Base-by-base conservation (phyloP, 169 alveolate genomes). In the Eimeria maxima region DNA sequence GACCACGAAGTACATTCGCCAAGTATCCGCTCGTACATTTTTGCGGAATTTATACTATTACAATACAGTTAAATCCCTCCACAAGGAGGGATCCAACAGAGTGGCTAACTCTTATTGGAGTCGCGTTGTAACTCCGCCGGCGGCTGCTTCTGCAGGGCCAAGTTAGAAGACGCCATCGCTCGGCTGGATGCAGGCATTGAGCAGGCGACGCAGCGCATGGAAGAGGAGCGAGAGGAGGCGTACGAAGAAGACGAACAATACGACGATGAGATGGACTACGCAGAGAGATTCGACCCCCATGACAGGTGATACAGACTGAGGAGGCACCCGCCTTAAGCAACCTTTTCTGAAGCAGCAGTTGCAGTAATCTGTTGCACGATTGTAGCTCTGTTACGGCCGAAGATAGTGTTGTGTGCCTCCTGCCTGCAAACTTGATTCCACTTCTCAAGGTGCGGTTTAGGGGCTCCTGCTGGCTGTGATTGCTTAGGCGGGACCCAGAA, bases 231-330 rank as follows among this genome's bases (percentile, higher is more conserved):
- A 73, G 94, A 60, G 7, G 96, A 84, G 24, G 96, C 90, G 10
- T 88, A 24, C 42, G 93, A 80, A 47, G 90, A 93, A 45, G 96
- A 83, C 24, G 91, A 73, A 3, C 86, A 88, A 38, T 93, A 93
- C 29, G 94, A 80, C 29, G 96, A 93, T 42, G 96, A 93, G 22
- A 80, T 67, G 93, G 96, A 93, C 53, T 81, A 65, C 74, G 96
- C 96, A 69, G 96, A 93, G 29, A 44, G 96, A 8, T 81, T 93
- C 27, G 88, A 93, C 80, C 96, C 96, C 11, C 96, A 93, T 33
- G 96, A 93, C 96, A 80, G 96, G 96, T 83, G 47, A 45, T 29
- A 2, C 16, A 53, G 60, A 53, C 60, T 14, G 60, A 53, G 16
- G 60, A 53, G 16, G 16, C 16, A 53, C 3, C 33, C 45, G 18